Evolutionary conservation across 768 basidiomycete species (phyloP).

Genomic region (Hericium coralloides): DNA sequence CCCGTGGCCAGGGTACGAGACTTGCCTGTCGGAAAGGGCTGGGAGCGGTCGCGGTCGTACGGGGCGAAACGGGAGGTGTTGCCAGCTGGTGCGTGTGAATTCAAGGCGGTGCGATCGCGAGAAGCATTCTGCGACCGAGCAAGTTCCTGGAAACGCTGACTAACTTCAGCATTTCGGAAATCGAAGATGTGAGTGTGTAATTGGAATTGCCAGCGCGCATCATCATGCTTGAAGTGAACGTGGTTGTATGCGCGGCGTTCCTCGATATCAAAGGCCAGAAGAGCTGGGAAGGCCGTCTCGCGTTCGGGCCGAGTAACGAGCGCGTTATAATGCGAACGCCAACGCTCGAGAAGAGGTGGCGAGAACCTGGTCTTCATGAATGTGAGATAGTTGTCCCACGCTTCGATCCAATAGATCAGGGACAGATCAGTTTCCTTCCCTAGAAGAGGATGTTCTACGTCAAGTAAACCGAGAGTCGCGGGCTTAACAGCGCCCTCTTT

Average conservation of each 20-base stretch:
- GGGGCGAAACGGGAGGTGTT: neutral
- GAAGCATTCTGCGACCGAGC: neutral
- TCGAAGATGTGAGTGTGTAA: neutral
- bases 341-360: neutral
- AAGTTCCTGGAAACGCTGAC: neutral
- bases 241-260: neutral
- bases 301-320: neutral
- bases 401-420: neutral
- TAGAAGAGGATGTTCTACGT: neutral
- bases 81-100: neutral
- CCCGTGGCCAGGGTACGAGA: neutral
- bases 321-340: neutral
- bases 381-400: neutral
- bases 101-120: neutral
- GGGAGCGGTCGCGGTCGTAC: neutral
- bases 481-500: neutral
- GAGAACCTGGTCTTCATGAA: neutral
- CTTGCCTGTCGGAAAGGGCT: neutral
- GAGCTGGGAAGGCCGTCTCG: neutral
- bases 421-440: neutral
- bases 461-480: too few species aligned
- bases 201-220: neutral
- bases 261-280: neutral
- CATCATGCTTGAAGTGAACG: neutral
- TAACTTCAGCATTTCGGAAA: neutral